Base-by-base conservation (phyloP, 2,329 filamentous ascomycete genomes). In the Colletotrichum sansevieriae region DNA sequence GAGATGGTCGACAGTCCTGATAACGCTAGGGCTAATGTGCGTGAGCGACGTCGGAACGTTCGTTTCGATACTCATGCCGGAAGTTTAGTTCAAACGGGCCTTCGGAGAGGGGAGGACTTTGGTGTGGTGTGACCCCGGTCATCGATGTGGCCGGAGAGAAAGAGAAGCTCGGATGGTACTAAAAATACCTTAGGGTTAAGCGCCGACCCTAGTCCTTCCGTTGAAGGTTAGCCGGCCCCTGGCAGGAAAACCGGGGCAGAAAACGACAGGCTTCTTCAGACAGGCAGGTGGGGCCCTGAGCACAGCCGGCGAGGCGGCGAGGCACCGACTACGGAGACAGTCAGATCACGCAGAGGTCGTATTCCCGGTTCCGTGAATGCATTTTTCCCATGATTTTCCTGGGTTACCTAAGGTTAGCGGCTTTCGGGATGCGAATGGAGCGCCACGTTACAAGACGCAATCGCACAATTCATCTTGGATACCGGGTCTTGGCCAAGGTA, bases 161-260 rank as follows among this genome's bases (percentile, higher is more conserved):
- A 22, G 22, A 22, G 41, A 47, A 58, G 54, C 33, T 35, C 55
- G 22, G 55, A 41, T 43, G 61, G 20, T 52, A 49, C 65, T 68
- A 68, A 68, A 68, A 68, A 65, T 68, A 68, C 47, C 59, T 41
- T 43, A 65, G 55, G 39, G 55, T 61, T 68, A 68, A 68, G 65
- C 65, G 65, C 65, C 62, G 62, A 51, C 65, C 62, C 65, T 51
- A 57, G 62, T 55, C 15, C 39, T 22, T 60, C 20, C 55, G 46
- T 43, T 46, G 39, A 54, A 62, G 47, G 59, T 62, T 54, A 54
- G 59, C 20, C 47, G 6, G 59, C 47, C 59, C 59, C 59, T 62
- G 59, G 47, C 59, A 54, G 22, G 22, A 51, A 49, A 49, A 52
- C 29, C 43, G 49, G 41, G 35, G 29, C 43, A n/a, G 56, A 43